Conservation (phyloP, 1,284 basidiomycete species). For the Ustilago loliicola region DNA sequence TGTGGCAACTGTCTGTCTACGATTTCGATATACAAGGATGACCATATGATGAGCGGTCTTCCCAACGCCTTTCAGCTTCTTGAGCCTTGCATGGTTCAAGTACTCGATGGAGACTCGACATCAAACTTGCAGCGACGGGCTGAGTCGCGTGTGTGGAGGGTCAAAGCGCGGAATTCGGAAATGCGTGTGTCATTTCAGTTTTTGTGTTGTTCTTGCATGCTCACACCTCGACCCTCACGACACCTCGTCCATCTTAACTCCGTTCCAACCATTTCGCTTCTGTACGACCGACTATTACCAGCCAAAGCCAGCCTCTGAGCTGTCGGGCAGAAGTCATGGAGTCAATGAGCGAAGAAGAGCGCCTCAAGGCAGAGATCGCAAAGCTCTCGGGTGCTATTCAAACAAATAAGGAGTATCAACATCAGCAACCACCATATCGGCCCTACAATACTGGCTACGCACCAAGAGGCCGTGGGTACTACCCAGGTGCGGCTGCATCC, state of each 20-base stretch:
- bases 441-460: conserved; percentile 15
- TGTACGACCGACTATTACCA: background rate
- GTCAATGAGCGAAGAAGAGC: conserved; percentile 52
- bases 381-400: conserved; percentile 65
- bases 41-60: no score
- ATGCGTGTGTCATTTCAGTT: conserved; percentile 1
- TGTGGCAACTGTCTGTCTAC: no score
- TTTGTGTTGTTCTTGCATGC: conserved; percentile 13
- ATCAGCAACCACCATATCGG: conserved; percentile 9
- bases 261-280: background rate
- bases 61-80: no score
- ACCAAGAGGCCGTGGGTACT: conserved; percentile 25
- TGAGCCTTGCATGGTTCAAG: no score
- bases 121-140: background rate
- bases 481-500: conserved; percentile 4
- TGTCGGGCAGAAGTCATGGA: conserved; percentile 12
- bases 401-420: conserved; percentile 39
- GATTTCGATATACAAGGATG: no score
- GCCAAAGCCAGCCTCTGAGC: background rate
- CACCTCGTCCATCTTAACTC: conserved; percentile 12
- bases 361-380: conserved; percentile 63
- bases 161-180: conserved; percentile 32
- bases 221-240: conserved; percentile 7
- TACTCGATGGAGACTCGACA: no score
- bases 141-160: conserved; percentile 23